phyloP scores from a whole-genome alignment of 345 rosid species.

The Diplotaxis tenuifolia region DNA sequence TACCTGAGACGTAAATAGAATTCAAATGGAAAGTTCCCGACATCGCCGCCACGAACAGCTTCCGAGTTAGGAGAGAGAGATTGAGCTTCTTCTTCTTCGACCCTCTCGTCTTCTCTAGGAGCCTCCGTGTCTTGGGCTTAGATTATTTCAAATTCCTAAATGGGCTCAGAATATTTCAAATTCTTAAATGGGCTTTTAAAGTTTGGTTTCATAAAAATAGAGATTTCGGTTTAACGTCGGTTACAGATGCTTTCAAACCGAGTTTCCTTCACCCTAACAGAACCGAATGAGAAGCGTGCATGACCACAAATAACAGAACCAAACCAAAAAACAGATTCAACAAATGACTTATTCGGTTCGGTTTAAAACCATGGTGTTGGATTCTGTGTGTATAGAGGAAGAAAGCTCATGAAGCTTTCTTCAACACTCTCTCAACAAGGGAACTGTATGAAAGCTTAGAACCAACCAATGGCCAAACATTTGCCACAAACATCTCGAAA shows the following conservation, averaged over 20 bases:
- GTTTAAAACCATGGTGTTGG: constrained; percentile 12
- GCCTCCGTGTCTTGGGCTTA: background rate
- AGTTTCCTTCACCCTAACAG: background rate
- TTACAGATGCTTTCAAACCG: background rate
- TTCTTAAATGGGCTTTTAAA: constrained; percentile 20
- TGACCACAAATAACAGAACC: too few species aligned
- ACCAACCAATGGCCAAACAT: constrained; percentile 22
- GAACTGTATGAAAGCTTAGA: background rate
- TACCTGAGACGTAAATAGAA: constrained; percentile 25
- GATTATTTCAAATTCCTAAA: background rate
- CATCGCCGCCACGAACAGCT: constrained; percentile 34
- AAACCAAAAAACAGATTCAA: background rate
- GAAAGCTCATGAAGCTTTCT: constrained; percentile 18
- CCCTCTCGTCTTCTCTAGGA: background rate
- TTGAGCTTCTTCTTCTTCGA: constrained; percentile 12
- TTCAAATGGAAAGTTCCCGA: constrained; percentile 17
- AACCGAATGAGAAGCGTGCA: too few species aligned
- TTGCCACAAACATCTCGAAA: constrained; percentile 16
- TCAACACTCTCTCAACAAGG: constrained; percentile 9
- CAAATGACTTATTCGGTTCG: constrained; percentile 6
- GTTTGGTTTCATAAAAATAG: background rate
- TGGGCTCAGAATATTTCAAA: constrained; percentile 18
- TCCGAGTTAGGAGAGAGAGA: background rate
- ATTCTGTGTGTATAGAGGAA: constrained; percentile 1
- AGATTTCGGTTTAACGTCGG: background rate